These are phyloP conservation scores for Gentiana straminea DNA, from an alignment of 257 asterid genomes.

Conservation along the genomic window DNA sequence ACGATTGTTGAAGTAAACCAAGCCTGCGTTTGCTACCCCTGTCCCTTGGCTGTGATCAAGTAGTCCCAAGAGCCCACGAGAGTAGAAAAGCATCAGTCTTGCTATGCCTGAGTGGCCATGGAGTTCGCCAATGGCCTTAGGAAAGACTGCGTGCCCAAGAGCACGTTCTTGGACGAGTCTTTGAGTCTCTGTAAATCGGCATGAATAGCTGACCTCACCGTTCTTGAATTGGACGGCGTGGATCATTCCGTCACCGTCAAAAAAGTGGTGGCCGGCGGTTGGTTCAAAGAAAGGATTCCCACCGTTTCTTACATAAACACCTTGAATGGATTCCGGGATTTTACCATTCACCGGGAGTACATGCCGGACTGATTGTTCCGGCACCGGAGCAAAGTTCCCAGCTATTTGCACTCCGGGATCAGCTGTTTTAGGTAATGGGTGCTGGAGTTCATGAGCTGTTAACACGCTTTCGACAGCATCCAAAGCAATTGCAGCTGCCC, in stretches of 20 bases:
- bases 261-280: conserved; percentile 87
- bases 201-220: conserved; percentile 67
- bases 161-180: conserved; percentile 58
- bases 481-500: conserved; percentile 71
- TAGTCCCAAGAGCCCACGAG: conserved; percentile 61
- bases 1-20: conserved; percentile 68
- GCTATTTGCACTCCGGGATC: conserved; percentile 82
- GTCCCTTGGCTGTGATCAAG: conserved; percentile 67
- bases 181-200: conserved; percentile 84
- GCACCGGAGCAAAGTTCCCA: conserved; percentile 91
- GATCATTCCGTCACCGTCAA: conserved; percentile 98
- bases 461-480: conserved; percentile 65
- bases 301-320: conserved; percentile 83
- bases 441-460: conserved; percentile 52
- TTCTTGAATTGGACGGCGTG: conserved; percentile 64
- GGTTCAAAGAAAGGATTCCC: conserved; percentile 90
- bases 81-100: conserved; percentile 64
- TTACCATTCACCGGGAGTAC: conserved; percentile 53
- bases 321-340: conserved; percentile 58
- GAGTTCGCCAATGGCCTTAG: conserved; percentile 90
- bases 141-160: conserved; percentile 78
- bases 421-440: conserved; percentile 79
- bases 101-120: conserved; percentile 97
- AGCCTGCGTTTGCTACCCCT: conserved; percentile 96
- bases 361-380: conserved; percentile 58